A percentile compares a stretch with the other conserved stretches of the same genome.
Conservation (phyloP, 768 basidiomycete species). For the Tephrocybe sp. region DNA sequence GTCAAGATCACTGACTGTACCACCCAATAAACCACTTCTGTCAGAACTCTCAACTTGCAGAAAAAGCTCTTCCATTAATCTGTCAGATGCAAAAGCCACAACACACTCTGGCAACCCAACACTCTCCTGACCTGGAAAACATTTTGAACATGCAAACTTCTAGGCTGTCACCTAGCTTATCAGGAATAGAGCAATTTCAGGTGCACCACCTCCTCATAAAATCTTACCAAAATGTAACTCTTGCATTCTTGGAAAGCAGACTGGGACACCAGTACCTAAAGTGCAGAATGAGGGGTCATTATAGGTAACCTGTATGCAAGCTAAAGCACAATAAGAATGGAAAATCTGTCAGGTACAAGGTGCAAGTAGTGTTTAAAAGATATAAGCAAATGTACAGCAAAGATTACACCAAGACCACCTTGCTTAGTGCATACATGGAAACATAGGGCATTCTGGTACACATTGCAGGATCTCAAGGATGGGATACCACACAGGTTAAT, state of each 20-base stretch:
- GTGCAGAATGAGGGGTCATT: no score
- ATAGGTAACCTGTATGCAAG: not conserved
- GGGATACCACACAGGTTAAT: not conserved
- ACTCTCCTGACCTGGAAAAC: not conserved
- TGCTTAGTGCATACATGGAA: not conserved
- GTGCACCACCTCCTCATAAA: not conserved
- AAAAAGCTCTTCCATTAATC: conserved; percentile 16
- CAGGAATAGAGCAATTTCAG: not conserved
- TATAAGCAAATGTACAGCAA: not conserved
- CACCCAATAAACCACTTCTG: conserved; percentile 15
- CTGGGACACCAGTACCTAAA: not conserved
- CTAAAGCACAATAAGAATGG: not conserved
- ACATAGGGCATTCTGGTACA: not conserved
- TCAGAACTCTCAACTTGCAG: conserved; percentile 8
- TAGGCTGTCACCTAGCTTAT: not conserved
- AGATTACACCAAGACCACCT: not conserved
- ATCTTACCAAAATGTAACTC: not conserved
- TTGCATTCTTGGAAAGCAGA: conserved; percentile 8
- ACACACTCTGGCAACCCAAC: conserved; percentile 15
- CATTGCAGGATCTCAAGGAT: not conserved
- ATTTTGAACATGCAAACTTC: not conserved
- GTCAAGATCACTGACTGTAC: not conserved
- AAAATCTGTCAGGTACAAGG: not conserved
- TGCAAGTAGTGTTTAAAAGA: not conserved
- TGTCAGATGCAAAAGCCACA: conserved; percentile 9